Base-by-base conservation (phyloP, 177 flowering plant species). In the Telopea speciosissima region DNA sequence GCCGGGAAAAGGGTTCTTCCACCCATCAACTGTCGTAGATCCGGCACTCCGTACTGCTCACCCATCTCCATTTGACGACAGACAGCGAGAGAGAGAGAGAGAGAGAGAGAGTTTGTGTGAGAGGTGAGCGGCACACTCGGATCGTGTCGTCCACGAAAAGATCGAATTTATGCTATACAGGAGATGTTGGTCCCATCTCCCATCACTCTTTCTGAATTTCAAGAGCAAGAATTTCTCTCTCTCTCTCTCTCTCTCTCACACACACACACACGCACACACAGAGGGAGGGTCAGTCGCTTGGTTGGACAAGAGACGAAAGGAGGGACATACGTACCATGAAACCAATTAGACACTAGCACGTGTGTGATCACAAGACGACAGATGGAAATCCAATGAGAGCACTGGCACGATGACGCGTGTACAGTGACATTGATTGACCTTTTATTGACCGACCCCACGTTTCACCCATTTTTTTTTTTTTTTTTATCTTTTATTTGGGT, bases 61-160 rank as follows among this genome's bases (percentile, higher is more conserved):
- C 85, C 89, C 91, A 88, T 86, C 74, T 80, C 84, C 81, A 70
- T 68, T 65, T 16, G 19, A 21, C 14, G n/a, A n/a, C n/a, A n/a
- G n/a, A n/a, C 67, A 49, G 70, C 44, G 62, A 65, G 62, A 61
- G 66, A 56, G 62, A 75, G 73, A 68, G 66, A 63, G 72, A 58
- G 63, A 69, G 58, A 74, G 68, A 63, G 69, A 78, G 69, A 65
- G 10, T 3, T 1, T 2, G 5, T 3, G 8, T 2, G 5, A 7
- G 61, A 19, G n/a, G 23, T 69, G 69, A 71, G 92, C 88, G 90
- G 81, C 76, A 84, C 88, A 84, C 63, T 77, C 90, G 91, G 97
- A 91, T 89, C 90, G 86, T 91, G 91, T 90, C 84, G 87, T 81
- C 77, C 84, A 83, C 83, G 81, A 79, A 86, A 81, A 74, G 79